phyloP scores from a whole-genome alignment of 2,329 filamentous ascomycete species.

The Xylaria digitata region DNA sequence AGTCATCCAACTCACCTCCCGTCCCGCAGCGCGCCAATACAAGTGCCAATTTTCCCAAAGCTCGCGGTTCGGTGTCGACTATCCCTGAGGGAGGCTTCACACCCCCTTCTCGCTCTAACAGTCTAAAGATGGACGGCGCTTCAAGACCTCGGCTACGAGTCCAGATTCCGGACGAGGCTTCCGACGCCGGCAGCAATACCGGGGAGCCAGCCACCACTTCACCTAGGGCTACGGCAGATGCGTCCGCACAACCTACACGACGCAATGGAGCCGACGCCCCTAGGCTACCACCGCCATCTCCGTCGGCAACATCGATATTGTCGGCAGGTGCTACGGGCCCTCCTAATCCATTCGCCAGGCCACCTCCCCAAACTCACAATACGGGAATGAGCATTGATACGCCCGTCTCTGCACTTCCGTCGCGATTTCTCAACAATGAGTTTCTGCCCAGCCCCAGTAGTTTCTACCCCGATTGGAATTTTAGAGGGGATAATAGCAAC shows the following conservation, averaged over 20 bases:
- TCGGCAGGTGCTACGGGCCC: slow-evolving; percentile 93
- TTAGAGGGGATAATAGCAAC: slow-evolving; percentile 76
- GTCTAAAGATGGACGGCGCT: slow-evolving; percentile 69
- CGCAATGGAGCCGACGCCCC: slow-evolving; percentile 65
- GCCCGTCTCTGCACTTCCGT: slow-evolving; percentile 93
- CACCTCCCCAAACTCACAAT: slow-evolving; percentile 75
- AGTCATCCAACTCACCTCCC: slow-evolving; percentile 64
- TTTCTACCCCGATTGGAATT: slow-evolving; percentile 94
- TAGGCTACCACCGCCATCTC: slow-evolving; percentile 88
- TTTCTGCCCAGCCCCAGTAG: slow-evolving; percentile 90
- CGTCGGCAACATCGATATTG: slow-evolving; percentile 84
- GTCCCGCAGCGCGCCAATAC: slow-evolving; percentile 63
- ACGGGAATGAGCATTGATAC: slow-evolving; percentile 74
- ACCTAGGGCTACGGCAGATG: slow-evolving; percentile 68
- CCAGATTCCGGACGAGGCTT: slow-evolving; percentile 92
- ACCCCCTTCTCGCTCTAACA: slow-evolving; percentile 83
- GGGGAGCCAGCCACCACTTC: slow-evolving; percentile 72
- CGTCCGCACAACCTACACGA: slow-evolving; percentile 65
- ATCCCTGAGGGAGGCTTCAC: slow-evolving; percentile 73
- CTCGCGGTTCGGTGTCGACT: slow-evolving; percentile 68
- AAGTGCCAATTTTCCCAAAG: slow-evolving; percentile 59
- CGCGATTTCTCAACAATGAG: slow-evolving; percentile 87
- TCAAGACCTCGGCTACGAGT: slow-evolving; percentile 88
- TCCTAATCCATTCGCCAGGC: slow-evolving; percentile 94
- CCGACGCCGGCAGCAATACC: slow-evolving; percentile 78